These are phyloP conservation scores for Aspergillus avenaceus DNA, from an alignment of 495 filamentous ascomycete species.

Conservation along the genomic window DNA sequence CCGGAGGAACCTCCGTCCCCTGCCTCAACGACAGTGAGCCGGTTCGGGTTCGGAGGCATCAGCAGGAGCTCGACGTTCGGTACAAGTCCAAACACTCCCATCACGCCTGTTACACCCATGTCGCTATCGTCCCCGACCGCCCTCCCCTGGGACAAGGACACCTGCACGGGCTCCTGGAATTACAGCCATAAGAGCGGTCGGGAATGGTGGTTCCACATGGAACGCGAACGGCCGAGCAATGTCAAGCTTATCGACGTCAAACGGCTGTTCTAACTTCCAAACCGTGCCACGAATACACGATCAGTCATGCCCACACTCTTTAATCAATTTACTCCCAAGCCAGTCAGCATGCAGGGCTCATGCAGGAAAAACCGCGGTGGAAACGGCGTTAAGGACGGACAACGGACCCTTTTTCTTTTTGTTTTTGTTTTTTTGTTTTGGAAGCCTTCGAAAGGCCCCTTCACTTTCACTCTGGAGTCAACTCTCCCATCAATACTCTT, in stretches of 20 bases:
- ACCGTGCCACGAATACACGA: background rate
- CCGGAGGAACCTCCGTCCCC: constrained; percentile 36
- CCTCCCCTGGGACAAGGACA: constrained; percentile 43
- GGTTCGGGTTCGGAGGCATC: constrained; percentile 39
- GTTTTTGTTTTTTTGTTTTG: background rate
- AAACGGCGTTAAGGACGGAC: constrained; percentile 1
- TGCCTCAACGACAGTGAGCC: constrained; percentile 27
- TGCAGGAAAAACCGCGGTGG: background rate
- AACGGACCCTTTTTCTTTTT: background rate
- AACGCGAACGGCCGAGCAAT: constrained; percentile 41
- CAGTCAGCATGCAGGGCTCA: background rate
- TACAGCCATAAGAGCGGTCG: constrained; percentile 35
- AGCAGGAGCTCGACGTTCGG: constrained; percentile 28
- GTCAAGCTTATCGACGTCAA: constrained; percentile 35
- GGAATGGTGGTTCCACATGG: constrained; percentile 51
- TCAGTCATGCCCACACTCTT: background rate
- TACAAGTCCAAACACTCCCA: constrained; percentile 31
- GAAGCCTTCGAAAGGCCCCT: background rate
- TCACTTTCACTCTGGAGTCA: background rate
- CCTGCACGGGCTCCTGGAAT: constrained; percentile 47
- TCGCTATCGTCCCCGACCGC: constrained; percentile 22
- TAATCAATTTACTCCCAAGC: background rate
- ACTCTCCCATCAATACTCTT: background rate
- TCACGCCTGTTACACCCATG: constrained; percentile 34
- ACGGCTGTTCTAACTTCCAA: constrained; percentile 32